A percentile compares a stretch with the other conserved stretches of the same genome.
These are phyloP conservation scores for Ophiostoma montium DNA, from an alignment of 2,329 filamentous ascomycete genomes.

Conservation along the genomic window DNA sequence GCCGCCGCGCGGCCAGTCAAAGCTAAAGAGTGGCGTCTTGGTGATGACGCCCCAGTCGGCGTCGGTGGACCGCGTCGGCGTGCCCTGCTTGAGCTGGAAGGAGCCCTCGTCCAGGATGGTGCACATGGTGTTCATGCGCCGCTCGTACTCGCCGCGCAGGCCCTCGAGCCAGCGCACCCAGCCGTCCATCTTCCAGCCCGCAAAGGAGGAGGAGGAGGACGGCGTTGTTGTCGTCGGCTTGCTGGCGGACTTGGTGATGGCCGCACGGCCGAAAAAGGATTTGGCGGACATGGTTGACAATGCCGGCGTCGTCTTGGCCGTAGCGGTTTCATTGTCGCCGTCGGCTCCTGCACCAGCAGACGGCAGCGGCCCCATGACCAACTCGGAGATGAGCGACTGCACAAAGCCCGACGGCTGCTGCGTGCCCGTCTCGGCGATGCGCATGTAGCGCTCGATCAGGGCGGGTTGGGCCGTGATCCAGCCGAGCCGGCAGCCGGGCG, in stretches of 20 bases:
- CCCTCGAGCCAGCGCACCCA: conserved; percentile 89
- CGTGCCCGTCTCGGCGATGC: conserved; percentile 64
- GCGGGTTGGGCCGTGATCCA: conserved; percentile 80
- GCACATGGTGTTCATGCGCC: conserved; percentile 72
- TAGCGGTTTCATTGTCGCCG: not conserved
- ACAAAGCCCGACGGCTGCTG: conserved; percentile 84
- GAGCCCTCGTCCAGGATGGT: conserved; percentile 54
- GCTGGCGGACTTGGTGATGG: conserved; percentile 10
- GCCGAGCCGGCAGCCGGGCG: conserved; percentile 76
- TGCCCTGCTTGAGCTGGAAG: conserved; percentile 50
- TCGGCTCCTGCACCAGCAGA: conserved; percentile 19
- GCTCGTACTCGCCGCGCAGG: conserved; percentile 69
- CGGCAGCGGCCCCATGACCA: conserved; percentile 58
- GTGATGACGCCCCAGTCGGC: conserved; percentile 63
- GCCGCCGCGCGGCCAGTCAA: conserved; percentile 67
- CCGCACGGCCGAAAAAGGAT: not conserved
- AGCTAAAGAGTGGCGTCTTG: conserved; percentile 60
- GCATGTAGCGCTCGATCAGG: conserved; percentile 52
- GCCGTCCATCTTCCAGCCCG: conserved; percentile 64
- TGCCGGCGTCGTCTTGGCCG: conserved; percentile 16
- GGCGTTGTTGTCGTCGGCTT: conserved; percentile 5
- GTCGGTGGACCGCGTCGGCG: conserved; percentile 25
- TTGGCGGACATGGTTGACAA: too few relatives aligned
- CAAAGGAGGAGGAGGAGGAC: too few relatives aligned
- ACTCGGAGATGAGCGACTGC: conserved; percentile 65